phyloP scores from a whole-genome alignment of 148 eudicot species.

The Cornus florida region DNA sequence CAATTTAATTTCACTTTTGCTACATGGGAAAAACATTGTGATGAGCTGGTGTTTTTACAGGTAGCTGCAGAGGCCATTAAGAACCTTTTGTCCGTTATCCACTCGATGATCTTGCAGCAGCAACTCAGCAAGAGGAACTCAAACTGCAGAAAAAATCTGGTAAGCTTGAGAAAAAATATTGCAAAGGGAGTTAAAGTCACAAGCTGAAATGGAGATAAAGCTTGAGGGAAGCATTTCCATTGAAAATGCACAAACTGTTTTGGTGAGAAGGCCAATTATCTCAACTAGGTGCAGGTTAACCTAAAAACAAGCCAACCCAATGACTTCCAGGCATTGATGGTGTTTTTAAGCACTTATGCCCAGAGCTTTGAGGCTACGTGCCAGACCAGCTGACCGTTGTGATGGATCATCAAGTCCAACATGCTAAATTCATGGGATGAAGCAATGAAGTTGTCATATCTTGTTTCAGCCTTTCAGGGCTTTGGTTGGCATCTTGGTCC shows the following conservation, averaged over 20 bases:
- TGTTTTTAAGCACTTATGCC: conserved; percentile 49
- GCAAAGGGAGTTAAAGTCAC: conserved; percentile 44
- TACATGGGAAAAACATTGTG: background rate
- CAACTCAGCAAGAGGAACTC: conserved; percentile 67
- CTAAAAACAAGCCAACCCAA: conserved; percentile 58
- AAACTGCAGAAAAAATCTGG: conserved; percentile 49
- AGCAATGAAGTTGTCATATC: too few species aligned
- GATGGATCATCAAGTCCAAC: conserved; percentile 3
- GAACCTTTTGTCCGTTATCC: conserved; percentile 48
- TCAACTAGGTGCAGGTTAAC: conserved; percentile 39
- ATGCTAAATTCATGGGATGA: background rate
- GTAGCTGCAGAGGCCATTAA: conserved; percentile 69
- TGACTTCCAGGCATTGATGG: conserved; percentile 53
- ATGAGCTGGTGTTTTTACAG: conserved; percentile 27
- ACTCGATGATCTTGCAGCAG: conserved; percentile 58
- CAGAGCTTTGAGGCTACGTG: conserved; percentile 43
- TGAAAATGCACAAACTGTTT: conserved; percentile 32
- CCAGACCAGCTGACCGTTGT: conserved; percentile 7
- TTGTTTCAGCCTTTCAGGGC: too few species aligned
- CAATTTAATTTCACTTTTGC: background rate
- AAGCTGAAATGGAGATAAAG: conserved; percentile 62
- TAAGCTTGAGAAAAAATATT: conserved; percentile 51
- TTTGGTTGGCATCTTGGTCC: background rate
- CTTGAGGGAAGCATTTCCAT: conserved; percentile 28
- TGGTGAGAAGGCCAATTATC: conserved; percentile 58